A percentile compares a stretch with the other conserved stretches of the same genome.
These are phyloP conservation scores for Diaporthe australafricana DNA, from an alignment of 2,329 filamentous ascomycete genomes.

Conservation along the genomic window DNA sequence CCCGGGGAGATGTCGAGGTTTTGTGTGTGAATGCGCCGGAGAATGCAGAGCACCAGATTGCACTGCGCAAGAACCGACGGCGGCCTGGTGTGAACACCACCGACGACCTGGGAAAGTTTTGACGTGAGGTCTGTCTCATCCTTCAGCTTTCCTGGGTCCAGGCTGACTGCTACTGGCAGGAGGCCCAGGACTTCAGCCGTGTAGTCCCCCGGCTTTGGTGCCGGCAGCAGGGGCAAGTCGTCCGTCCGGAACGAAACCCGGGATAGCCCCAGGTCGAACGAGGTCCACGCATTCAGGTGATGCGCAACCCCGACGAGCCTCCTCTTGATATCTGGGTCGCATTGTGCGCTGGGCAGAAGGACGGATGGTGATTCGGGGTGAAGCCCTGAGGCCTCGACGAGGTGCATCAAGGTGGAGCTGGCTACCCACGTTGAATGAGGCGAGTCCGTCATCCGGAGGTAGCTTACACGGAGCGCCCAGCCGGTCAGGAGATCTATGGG, in stretches of 20 bases:
- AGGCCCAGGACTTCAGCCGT: slow-evolving; percentile 63
- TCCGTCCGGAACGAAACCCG: slow-evolving; percentile 61
- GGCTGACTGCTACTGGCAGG: slow-evolving; percentile 62
- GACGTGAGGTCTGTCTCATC: slow-evolving; percentile 55
- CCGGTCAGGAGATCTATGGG: slow-evolving; percentile 55
- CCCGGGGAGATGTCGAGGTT: slow-evolving; percentile 57
- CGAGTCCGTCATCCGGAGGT: slow-evolving; percentile 63
- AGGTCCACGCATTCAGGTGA: slow-evolving; percentile 70
- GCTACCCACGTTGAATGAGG: slow-evolving; percentile 69
- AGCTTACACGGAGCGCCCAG: slow-evolving; percentile 65
- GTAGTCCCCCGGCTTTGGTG: slow-evolving; percentile 52
- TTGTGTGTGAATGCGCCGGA: slow-evolving; percentile 63
- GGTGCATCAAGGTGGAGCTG: slow-evolving; percentile 67
- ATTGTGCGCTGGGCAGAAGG: slow-evolving; percentile 42
- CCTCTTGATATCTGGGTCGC: slow-evolving; percentile 53
- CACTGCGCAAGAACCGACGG: slow-evolving; percentile 62
- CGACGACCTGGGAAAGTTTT: slow-evolving; percentile 55
- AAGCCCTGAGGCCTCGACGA: slow-evolving; percentile 64
- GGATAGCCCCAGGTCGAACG: slow-evolving; percentile 68
- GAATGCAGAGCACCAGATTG: slow-evolving; percentile 67
- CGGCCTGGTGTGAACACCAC: slow-evolving; percentile 51
- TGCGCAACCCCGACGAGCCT: slow-evolving; percentile 63
- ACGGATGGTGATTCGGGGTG: slow-evolving; percentile 52
- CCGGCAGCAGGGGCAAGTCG: slow-evolving; percentile 50
- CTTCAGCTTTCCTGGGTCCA: slow-evolving; percentile 62